Evolutionary conservation across 2,329 filamentous ascomycete species (phyloP).

Genomic region (Alternaria longipes): DNA sequence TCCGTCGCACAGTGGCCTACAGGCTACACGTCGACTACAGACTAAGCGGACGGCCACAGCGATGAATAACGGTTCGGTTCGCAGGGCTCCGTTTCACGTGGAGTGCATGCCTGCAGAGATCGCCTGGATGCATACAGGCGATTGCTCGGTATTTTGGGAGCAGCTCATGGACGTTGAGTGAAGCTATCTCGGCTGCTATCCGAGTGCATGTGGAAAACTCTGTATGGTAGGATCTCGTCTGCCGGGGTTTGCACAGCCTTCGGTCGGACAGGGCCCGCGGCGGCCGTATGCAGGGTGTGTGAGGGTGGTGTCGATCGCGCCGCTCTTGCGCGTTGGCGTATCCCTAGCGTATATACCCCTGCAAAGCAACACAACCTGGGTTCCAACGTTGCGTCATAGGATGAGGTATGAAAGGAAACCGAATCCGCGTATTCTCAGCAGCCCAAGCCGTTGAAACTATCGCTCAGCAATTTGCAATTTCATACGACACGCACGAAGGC

Average conservation of each 20-base stretch:
- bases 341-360: conserved; percentile 23
- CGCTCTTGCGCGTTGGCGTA: conserved; percentile 11
- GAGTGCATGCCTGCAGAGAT: conserved; percentile 21
- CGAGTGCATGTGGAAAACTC: conserved; percentile 34
- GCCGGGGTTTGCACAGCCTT: conserved; percentile 28
- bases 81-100: conserved; percentile 11
- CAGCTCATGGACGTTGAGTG: conserved; percentile 11
- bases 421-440: conserved; percentile 33
- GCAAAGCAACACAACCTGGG: conserved; percentile 14
- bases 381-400: conserved; percentile 25
- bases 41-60: conserved; percentile 11
- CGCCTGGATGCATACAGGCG: conserved; percentile 16
- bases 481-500: conserved; percentile 26
- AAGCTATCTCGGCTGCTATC: conserved; percentile 33
- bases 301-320: conserved; percentile 29
- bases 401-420: conserved; percentile 38
- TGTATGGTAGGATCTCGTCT: conserved; percentile 21
- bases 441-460: conserved; percentile 36
- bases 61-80: conserved; percentile 11
- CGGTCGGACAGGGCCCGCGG: conserved; percentile 27
- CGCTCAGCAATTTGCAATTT: conserved; percentile 49
- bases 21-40: conserved; percentile 5
- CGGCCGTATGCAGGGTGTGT: conserved; percentile 26
- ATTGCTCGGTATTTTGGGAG: conserved; percentile 34
- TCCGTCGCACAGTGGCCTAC: conserved; percentile 8